phyloP scores from a whole-genome alignment of 2,329 filamentous ascomycete species.

The Curvularia eragrostidis region DNA sequence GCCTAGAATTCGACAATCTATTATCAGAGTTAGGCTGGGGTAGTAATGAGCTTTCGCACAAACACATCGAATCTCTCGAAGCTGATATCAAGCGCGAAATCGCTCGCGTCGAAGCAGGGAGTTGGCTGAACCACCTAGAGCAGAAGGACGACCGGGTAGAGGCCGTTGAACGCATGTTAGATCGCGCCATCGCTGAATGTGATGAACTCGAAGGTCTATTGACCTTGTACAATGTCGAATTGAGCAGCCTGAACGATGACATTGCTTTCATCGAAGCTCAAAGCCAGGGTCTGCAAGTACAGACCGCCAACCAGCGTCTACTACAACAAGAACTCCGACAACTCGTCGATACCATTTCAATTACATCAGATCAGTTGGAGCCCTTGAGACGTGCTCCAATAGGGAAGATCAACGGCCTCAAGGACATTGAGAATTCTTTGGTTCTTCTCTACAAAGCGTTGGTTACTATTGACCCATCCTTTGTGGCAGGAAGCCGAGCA shows the following conservation, averaged over 20 bases:
- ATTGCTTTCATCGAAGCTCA: slow-evolving; percentile 98
- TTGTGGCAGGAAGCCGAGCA: slow-evolving; percentile 60
- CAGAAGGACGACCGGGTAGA: slow-evolving; percentile 91
- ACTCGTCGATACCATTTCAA: slow-evolving; percentile 88
- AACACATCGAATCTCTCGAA: slow-evolving; percentile 81
- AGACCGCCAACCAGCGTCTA: slow-evolving; percentile 95
- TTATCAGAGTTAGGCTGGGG: slow-evolving; percentile 91
- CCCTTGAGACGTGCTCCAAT: slow-evolving; percentile 76
- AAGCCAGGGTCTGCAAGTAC: slow-evolving; percentile 93
- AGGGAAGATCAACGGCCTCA: slow-evolving; percentile 72
- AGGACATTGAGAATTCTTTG: slow-evolving; percentile 78
- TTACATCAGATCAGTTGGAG: slow-evolving; percentile 76
- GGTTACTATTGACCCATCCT: slow-evolving; percentile 86
- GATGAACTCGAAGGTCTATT: slow-evolving; percentile 94
- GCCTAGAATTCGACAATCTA: slow-evolving; percentile 80
- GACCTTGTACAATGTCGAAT: slow-evolving; percentile 91
- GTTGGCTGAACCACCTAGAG: slow-evolving; percentile 82
- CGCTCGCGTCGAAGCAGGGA: slow-evolving; percentile 87
- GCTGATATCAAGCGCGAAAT: slow-evolving; percentile 85
- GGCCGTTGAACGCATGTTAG: slow-evolving; percentile 83
- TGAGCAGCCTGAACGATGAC: slow-evolving; percentile 86
- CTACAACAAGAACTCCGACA: slow-evolving; percentile 88
- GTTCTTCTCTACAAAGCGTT: slow-evolving; percentile 89
- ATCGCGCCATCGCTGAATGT: slow-evolving; percentile 90
- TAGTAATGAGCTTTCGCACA: slow-evolving; percentile 74